A percentile compares a stretch with the other conserved stretches of the same genome.
Conservation (phyloP, 192 early-diverging fungal genomes). For the Coemansia sp. region DNA sequence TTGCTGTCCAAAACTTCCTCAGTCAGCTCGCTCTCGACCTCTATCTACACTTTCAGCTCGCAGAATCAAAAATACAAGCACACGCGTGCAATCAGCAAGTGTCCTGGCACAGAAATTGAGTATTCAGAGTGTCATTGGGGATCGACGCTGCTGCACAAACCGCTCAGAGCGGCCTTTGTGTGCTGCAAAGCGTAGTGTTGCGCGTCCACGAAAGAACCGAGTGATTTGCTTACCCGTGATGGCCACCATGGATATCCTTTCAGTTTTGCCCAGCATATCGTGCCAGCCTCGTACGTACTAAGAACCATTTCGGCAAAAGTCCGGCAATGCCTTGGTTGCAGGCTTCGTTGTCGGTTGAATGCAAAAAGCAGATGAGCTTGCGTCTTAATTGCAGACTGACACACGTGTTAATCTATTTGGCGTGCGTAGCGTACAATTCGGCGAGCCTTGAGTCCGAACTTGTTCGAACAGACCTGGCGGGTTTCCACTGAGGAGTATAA, state of each 20-base stretch:
- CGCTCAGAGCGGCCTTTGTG: neutral
- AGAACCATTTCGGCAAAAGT: slow-evolving; percentile 37
- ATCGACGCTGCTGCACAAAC: slow-evolving; percentile 8
- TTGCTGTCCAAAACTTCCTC: slow-evolving; percentile 51
- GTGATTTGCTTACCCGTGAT: slow-evolving; percentile 42
- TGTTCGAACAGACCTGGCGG: neutral
- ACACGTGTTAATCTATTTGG: slow-evolving; percentile 2
- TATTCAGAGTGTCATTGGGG: neutral
- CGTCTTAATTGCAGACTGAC: neutral
- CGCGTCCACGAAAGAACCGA: neutral
- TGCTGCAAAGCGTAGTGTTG: neutral
- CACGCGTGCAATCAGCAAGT: neutral
- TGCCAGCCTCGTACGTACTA: slow-evolving; percentile 44
- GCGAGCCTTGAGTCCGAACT: neutral
- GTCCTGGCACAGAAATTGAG: neutral
- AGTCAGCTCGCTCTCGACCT: slow-evolving; percentile 36
- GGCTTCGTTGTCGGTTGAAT: neutral
- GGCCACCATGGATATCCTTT: slow-evolving; percentile 60
- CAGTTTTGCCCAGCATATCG: slow-evolving; percentile 57
- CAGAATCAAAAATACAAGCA: slow-evolving; percentile 1
- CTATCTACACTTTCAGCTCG: slow-evolving; percentile 41
- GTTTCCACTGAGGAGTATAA: neutral
- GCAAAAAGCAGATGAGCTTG: neutral
- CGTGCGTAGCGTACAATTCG: neutral
- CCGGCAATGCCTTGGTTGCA: neutral